Base-by-base conservation (phyloP, 2,329 filamentous ascomycete genomes). In the Talaromyces albobiverticillius region DNA sequence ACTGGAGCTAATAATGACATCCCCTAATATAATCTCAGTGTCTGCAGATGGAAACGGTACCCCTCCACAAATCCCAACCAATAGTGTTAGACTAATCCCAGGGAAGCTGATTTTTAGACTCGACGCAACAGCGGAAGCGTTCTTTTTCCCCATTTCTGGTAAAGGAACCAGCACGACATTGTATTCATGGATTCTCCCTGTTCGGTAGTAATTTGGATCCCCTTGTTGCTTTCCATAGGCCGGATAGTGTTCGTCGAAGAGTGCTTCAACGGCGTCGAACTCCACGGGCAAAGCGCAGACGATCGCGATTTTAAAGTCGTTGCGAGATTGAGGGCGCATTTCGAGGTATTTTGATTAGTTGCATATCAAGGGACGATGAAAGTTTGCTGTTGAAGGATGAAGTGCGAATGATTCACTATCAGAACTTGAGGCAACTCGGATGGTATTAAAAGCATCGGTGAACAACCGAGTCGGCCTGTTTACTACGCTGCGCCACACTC, bases 1-100 rank as follows among this genome's bases (percentile, higher is more conserved):
- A 1, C 49, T 55, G 32, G 56, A 53, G 53, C 65, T 67, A 20
- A 67, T 54, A 14, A 67, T 58, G 3, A 66, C 59, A 55, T 67
- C 65, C 1, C 66, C 65, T 1, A 68, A 42, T 14, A 59, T 56
- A 10, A 67, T 54, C 11, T 62, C 57, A 0, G 34, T 41, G 4
- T 16, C 45, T 8, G n/a, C 16, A 4, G 42, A 13, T 9, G 14
- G 43, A 11, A 34, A 53, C 23, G 61, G 60, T 2, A 57, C 58
- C 1, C 61, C 63, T 1, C 59, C 62, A 31, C 62, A 62, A 13
- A 62, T 46, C 3, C 63, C 63, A 14, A 61, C 58, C 6, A 64
- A 26, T 14, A 65, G 31, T 2, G 52, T 57, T 1, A 64, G 53
- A 23, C 58, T 41, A 10, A 67, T 57, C 29, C 42, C 51, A 3